Base-by-base conservation (phyloP, 257 asterid species). In the Coffea eugenioides region DNA sequence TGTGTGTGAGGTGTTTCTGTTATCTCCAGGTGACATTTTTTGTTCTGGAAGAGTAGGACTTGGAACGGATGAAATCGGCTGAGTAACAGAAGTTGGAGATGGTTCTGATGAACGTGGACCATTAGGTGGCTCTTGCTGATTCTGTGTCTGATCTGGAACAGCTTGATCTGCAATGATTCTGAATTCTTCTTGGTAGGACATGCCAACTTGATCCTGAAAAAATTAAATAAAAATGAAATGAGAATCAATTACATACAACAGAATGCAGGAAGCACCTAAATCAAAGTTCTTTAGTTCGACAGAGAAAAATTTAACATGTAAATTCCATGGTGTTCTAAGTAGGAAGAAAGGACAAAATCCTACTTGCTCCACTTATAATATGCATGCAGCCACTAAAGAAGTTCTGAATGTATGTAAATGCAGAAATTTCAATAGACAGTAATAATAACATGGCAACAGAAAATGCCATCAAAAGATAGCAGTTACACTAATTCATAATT, bases 181-280 rank as follows among this genome's bases (percentile, higher is more conserved):
- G 74, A 65, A 70, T 43, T 86, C 82, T 80, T 79, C 85, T 56
- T 71, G 74, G 21, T 76, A 82, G 65, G 79, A 72, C 27, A 70
- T 46, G 77, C 77, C 77, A 68, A 75, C 89, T 68, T 86, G 87
- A 84, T 84, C 92, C 98, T 94, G 84, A 74, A 77, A 75, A 77
- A 65, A 11, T 18, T 25, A 12, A 9, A 8, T 23, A 75, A 48
- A 41, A 59, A 12, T n/a, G 48, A 74, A 36, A 77, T 65, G 41
- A 43, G 67, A 39, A 66, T 70, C 62, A 39, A 71, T 69, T 25
- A 46, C 43, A 66, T 9, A 16, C 59, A 3, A 66, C 49, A 78
- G 7, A 16, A 66, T 36, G 36, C 20, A 76, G 66, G 18, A 59
- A 56, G 56, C 48, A 79, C 68, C 68, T 8, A 15, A 71, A 49